These are phyloP conservation scores for Pseudogymnoascus sp. DNA, from an alignment of 2,329 filamentous ascomycete genomes.

Conservation along the genomic window DNA sequence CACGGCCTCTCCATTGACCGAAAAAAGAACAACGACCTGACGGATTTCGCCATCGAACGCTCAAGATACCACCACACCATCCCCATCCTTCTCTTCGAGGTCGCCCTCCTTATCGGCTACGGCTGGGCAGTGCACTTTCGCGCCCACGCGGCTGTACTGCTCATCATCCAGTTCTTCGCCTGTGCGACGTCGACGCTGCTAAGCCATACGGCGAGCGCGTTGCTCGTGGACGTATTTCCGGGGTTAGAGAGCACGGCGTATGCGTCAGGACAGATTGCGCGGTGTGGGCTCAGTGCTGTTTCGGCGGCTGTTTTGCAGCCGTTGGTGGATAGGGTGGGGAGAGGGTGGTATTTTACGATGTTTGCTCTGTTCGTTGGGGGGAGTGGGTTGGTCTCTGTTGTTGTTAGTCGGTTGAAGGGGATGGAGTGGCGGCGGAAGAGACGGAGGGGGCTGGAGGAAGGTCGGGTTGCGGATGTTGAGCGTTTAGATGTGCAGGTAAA, in stretches of 20 bases:
- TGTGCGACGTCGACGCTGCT: slow-evolving; percentile 16
- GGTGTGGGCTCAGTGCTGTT: slow-evolving; percentile 18
- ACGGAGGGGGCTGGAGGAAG: background rate
- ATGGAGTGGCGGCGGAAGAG: slow-evolving; percentile 11
- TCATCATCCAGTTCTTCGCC: background rate
- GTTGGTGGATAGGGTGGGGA: slow-evolving; percentile 28
- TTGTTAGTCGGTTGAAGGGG: background rate
- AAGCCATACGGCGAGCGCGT: slow-evolving; percentile 17
- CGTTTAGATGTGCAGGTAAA: background rate
- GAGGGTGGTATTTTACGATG: slow-evolving; percentile 38
- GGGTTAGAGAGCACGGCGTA: slow-evolving; percentile 17
- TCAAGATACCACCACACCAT: slow-evolving; percentile 18
- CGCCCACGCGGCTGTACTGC: background rate
- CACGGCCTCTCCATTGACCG: slow-evolving; percentile 37
- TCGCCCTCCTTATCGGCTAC: slow-evolving; percentile 19
- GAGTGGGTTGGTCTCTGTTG: slow-evolving; percentile 6
- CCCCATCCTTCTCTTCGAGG: slow-evolving; percentile 14
- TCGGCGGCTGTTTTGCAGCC: slow-evolving; percentile 20
- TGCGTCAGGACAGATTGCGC: slow-evolving; percentile 16
- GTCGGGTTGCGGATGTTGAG: slow-evolving; percentile 13
- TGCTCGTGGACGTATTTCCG: slow-evolving; percentile 22
- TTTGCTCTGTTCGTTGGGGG: slow-evolving; percentile 13
- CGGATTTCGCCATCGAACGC: slow-evolving; percentile 27
- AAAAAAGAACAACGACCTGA: slow-evolving; percentile 40
- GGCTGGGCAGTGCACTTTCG: slow-evolving; percentile 23